Conservation (phyloP, 2,329 filamentous ascomycete genomes). For the Colletotrichum musae region DNA sequence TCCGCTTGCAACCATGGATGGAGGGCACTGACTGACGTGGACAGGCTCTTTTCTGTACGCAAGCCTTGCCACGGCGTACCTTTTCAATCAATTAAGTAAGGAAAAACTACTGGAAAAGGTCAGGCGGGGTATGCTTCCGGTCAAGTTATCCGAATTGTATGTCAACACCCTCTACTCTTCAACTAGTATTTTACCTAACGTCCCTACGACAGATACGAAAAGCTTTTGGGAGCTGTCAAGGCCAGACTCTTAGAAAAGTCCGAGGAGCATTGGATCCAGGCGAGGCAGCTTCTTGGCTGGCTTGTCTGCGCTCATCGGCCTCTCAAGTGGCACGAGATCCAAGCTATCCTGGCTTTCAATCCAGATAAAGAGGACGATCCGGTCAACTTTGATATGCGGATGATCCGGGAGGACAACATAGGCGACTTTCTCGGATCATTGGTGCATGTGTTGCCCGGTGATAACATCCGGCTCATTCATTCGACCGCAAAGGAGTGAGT, state of each 20-base stretch:
- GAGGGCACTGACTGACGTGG: not conserved
- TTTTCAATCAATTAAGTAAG: slow-evolving; percentile 44
- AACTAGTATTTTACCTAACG: too few species aligned
- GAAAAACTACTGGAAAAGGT: slow-evolving; percentile 43
- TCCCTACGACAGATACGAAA: slow-evolving; percentile 47
- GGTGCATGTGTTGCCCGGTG: slow-evolving; percentile 50
- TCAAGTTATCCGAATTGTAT: slow-evolving; percentile 1
- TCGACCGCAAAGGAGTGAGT: slow-evolving; percentile 53
- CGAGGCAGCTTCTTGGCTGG: slow-evolving; percentile 55
- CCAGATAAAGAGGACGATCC: not conserved
- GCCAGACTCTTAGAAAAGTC: slow-evolving; percentile 6
- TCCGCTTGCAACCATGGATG: not conserved
- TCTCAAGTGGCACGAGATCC: slow-evolving; percentile 58
- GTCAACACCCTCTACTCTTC: not conserved
- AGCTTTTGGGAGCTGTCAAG: slow-evolving; percentile 44
- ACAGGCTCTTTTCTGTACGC: slow-evolving; percentile 52
- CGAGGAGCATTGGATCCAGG: slow-evolving; percentile 43
- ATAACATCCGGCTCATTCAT: slow-evolving; percentile 56
- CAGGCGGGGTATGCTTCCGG: slow-evolving; percentile 38
- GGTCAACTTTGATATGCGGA: slow-evolving; percentile 43
- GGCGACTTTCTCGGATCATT: slow-evolving; percentile 54
- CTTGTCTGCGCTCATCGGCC: slow-evolving; percentile 56
- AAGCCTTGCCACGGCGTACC: slow-evolving; percentile 48
- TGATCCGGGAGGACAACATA: slow-evolving; percentile 45
- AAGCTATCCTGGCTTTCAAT: slow-evolving; percentile 51